A percentile compares a stretch with the other conserved stretches of the same genome.
Conservation (phyloP, 805 yeast species). For the Wickerhamiella alocasiicola region DNA sequence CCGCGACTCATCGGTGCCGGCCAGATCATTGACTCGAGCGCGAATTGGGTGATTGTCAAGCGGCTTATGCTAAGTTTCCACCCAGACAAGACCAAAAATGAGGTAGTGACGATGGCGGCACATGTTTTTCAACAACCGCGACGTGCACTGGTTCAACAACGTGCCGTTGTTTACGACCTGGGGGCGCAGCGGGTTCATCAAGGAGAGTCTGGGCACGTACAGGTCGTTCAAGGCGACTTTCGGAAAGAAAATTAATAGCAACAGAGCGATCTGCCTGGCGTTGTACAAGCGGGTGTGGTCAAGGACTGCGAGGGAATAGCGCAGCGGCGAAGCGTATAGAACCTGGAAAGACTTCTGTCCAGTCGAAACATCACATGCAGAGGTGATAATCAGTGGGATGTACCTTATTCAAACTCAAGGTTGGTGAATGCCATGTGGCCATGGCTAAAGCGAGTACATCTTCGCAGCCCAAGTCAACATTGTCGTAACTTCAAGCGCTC, state of each 20-base stretch:
- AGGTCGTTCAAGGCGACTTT: conserved; percentile 95
- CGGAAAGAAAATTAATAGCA: conserved; percentile 80
- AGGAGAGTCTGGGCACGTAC: conserved; percentile 93
- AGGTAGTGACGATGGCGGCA: conserved; percentile 79
- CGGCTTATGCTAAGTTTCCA: conserved; percentile 85
- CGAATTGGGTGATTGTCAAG: conserved; percentile 72
- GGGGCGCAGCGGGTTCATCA: conserved; percentile 90
- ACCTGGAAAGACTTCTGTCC: too few relatives aligned
- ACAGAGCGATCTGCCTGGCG: conserved; percentile 89
- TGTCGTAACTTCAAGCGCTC: too few relatives aligned
- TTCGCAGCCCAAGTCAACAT: too few relatives aligned
- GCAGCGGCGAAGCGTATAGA: too few relatives aligned
- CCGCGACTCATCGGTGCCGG: conserved; percentile 73
- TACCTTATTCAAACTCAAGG: too few relatives aligned
- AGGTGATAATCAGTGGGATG: too few relatives aligned
- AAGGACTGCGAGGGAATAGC: too few relatives aligned
- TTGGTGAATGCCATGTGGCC: too few relatives aligned
- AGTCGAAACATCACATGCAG: not conserved
- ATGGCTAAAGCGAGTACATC: too few relatives aligned
- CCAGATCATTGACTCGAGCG: conserved; percentile 75
- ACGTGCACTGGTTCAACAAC: conserved; percentile 77
- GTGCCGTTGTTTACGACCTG: conserved; percentile 85
- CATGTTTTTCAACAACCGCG: conserved; percentile 92
- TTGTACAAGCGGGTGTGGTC: conserved; percentile 95
- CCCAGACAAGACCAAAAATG: conserved; percentile 89